Percentiles rank a stretch among this genome's conserved stretches.
Conservation (phyloP, 176 grass and related monocot genomes). For the Stipa capillata region DNA sequence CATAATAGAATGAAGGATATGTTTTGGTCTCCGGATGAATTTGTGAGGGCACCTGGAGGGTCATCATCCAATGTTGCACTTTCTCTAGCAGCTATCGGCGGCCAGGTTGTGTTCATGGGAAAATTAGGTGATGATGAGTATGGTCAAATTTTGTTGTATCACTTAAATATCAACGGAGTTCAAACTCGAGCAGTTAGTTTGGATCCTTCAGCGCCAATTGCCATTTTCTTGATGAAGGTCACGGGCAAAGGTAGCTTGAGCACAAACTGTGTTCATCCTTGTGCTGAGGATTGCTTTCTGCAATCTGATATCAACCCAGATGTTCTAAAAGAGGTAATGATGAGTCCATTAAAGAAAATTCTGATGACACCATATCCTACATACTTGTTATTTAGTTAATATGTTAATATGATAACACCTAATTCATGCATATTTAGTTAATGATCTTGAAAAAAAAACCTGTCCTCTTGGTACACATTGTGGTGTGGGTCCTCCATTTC, state of each 20-base stretch:
- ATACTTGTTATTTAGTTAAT: background rate
- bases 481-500: background rate
- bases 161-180: conserved; percentile 59
- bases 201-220: conserved; percentile 42
- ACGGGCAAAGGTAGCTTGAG: conserved; percentile 28
- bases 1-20: conserved; percentile 59
- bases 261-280: conserved; percentile 41
- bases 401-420: background rate
- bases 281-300: conserved; percentile 65
- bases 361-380: background rate
- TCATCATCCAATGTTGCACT: conserved; percentile 69
- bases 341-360: background rate
- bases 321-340: conserved; percentile 71
- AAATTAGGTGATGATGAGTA: conserved; percentile 85
- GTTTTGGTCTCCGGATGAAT: conserved; percentile 73
- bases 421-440: background rate
- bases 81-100: conserved; percentile 57
- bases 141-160: conserved; percentile 50
- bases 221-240: conserved; percentile 73
- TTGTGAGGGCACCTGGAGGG: conserved; percentile 76
- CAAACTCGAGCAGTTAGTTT: conserved; percentile 50
- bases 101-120: conserved; percentile 73
- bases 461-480: background rate
- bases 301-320: conserved; percentile 63
- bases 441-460: background rate